A percentile compares a stretch with the other conserved stretches of the same genome.
Conservation (phyloP, 129 eudicot species). For the Flaveria brownii region DNA sequence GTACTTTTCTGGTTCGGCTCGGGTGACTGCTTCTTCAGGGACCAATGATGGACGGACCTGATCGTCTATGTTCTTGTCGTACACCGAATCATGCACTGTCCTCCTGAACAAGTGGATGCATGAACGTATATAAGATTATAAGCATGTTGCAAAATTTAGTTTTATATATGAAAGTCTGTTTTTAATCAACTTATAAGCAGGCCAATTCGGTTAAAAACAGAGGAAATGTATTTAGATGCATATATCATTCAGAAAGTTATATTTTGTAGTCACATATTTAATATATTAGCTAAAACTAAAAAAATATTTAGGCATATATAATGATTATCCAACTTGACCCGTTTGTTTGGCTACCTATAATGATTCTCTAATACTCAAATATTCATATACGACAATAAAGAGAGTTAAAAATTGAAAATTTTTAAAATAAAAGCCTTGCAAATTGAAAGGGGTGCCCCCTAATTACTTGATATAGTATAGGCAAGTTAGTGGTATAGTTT, state of each 20-base stretch:
- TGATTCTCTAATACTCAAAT: not conserved
- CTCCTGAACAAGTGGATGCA: slow-evolving; percentile 42
- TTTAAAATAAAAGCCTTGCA: not conserved
- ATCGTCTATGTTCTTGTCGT: slow-evolving; percentile 89
- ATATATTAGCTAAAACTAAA: not conserved
- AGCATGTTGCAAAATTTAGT: not conserved
- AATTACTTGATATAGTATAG: slow-evolving; percentile 3
- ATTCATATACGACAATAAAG: not conserved
- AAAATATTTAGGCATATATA: not conserved
- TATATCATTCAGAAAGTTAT: not conserved
- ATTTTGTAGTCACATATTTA: not conserved
- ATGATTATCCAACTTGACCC: too few relatives aligned
- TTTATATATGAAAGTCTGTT: not conserved
- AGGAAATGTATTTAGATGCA: not conserved
- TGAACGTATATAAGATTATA: not conserved
- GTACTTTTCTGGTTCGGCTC: slow-evolving; percentile 54
- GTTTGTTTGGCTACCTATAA: not conserved
- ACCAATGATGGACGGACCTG: slow-evolving; percentile 67
- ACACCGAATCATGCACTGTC: slow-evolving; percentile 61
- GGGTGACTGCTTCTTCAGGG: slow-evolving; percentile 63
- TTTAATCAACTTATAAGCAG: not conserved
- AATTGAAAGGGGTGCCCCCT: not conserved
- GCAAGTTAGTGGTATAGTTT: not conserved
- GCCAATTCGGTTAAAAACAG: not conserved
- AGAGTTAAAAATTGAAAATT: not conserved